Conservation (phyloP, 371 early-diverging fungal species). For the Haplosporangium sp. region DNA sequence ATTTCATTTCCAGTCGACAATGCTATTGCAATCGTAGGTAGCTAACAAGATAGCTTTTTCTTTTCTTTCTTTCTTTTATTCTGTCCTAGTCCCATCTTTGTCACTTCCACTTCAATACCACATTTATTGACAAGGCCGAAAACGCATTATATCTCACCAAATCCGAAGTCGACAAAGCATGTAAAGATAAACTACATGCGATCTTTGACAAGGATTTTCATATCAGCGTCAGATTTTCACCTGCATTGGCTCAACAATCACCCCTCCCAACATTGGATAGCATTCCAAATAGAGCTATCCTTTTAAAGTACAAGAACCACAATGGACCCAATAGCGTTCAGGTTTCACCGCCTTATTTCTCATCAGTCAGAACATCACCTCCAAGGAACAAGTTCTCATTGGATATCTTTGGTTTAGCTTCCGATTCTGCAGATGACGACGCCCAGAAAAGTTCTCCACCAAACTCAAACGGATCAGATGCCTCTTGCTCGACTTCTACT, state of each 20-base stretch:
- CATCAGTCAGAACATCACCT: constrained; percentile 23
- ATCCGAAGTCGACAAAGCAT: constrained; percentile 57
- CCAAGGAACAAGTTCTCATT: constrained; percentile 17
- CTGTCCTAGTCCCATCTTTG: constrained; percentile 50
- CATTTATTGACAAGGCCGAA: constrained; percentile 54
- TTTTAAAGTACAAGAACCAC: constrained; percentile 42
- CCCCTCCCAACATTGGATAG: constrained; percentile 36
- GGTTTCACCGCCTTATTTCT: constrained; percentile 36
- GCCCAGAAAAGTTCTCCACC: constrained; percentile 8
- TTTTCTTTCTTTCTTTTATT: background rate
- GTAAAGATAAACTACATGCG: constrained; percentile 57
- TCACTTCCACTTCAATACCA: constrained; percentile 66
- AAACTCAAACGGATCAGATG: constrained; percentile 13
- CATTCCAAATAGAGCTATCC: constrained; percentile 38
- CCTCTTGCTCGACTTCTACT: background rate
- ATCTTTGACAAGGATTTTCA: constrained; percentile 52
- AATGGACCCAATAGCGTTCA: constrained; percentile 45
- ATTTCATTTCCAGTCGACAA: too few species aligned
- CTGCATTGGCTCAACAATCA: constrained; percentile 35
- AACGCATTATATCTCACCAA: constrained; percentile 37
- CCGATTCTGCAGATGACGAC: background rate
- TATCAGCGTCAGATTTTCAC: constrained; percentile 30
- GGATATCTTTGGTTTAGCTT: constrained; percentile 14
- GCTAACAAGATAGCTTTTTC: background rate
- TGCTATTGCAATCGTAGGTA: too few species aligned